phyloP scores from a whole-genome alignment of 1,284 basidiomycete species.

The Ceratobasidium sp. region DNA sequence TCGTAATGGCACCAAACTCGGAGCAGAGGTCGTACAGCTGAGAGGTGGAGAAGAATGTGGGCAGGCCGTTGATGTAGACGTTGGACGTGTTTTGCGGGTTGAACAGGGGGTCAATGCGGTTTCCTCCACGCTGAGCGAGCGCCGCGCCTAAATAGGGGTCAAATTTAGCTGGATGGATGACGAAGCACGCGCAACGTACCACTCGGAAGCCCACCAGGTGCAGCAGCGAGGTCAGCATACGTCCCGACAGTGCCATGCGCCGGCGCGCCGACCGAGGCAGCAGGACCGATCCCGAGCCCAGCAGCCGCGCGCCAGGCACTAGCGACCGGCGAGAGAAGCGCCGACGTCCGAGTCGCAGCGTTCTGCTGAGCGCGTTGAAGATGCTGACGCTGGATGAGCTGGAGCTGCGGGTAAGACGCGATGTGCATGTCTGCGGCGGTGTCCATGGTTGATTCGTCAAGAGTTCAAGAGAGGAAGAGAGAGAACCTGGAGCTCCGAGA shows the following conservation, averaged over 20 bases:
- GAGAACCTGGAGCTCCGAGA: neutral
- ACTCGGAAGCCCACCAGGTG: neutral
- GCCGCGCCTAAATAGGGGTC: conserved; percentile 1
- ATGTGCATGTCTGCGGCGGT: conserved; percentile 33
- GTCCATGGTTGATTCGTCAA: conserved; percentile 6
- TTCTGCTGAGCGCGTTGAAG: conserved; percentile 37
- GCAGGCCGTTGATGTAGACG: conserved; percentile 77
- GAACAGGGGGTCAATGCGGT: conserved; percentile 41
- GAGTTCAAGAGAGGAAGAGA: conserved; percentile 1
- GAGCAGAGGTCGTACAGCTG: conserved; percentile 69
- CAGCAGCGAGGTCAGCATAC: conserved; percentile 33
- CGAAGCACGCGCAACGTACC: neutral
- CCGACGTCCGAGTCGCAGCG: neutral
- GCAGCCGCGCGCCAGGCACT: conserved; percentile 32
- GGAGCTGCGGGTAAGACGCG: conserved; percentile 42
- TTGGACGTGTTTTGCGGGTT: conserved; percentile 60
- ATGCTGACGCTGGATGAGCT: conserved; percentile 43
- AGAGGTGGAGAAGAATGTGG: conserved; percentile 73
- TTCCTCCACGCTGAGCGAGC: conserved; percentile 39
- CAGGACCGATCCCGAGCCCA: conserved; percentile 8
- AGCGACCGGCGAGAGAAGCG: conserved; percentile 27
- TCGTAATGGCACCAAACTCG: conserved; percentile 69
- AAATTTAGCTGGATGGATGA: neutral
- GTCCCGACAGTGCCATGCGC: conserved; percentile 40
- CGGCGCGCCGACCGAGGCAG: conserved; percentile 20